Percentiles rank a stretch among this genome's conserved stretches.
Evolutionary conservation across 176 grass and related monocot genomes (phyloP).

Genomic region (Eragrostis nindensis): DNA sequence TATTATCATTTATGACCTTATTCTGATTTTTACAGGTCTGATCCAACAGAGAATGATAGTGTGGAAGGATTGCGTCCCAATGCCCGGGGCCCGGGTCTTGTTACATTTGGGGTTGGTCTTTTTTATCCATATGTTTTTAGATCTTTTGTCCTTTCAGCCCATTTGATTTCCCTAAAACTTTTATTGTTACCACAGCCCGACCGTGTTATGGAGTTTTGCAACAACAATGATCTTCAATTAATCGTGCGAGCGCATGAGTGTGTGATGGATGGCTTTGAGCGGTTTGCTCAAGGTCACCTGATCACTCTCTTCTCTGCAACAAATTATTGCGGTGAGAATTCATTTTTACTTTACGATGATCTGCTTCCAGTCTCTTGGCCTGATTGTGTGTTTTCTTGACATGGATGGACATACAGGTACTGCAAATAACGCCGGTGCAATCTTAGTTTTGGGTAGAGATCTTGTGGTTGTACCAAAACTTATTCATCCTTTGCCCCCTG

Average conservation of each 20-base stretch:
- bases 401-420: constrained; percentile 63
- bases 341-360: constrained; percentile 12
- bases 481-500: constrained; percentile 98
- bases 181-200: constrained; percentile 78
- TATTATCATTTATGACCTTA: constrained; percentile 24
- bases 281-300: constrained; percentile 99
- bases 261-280: constrained; percentile 99
- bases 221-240: constrained; percentile 98
- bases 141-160: constrained; percentile 15
- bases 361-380: not conserved
- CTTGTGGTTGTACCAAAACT: constrained; percentile 98
- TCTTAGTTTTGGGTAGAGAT: constrained; percentile 98
- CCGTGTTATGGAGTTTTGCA: constrained; percentile 99
- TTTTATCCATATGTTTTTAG: constrained; percentile 1
- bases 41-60: constrained; percentile 98
- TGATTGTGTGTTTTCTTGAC: constrained; percentile 21
- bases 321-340: constrained; percentile 91
- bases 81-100: constrained; percentile 92
- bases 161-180: constrained; percentile 32
- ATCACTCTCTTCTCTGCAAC: constrained; percentile 99
- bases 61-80: constrained; percentile 96
- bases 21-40: constrained; percentile 74
- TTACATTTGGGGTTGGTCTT: constrained; percentile 97
- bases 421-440: constrained; percentile 99
- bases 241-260: constrained; percentile 98